A percentile compares a stretch with the other conserved stretches of the same genome.
Evolutionary conservation across 2,329 filamentous ascomycete species (phyloP).

Genomic region (Talaromyces albobiverticillius): DNA sequence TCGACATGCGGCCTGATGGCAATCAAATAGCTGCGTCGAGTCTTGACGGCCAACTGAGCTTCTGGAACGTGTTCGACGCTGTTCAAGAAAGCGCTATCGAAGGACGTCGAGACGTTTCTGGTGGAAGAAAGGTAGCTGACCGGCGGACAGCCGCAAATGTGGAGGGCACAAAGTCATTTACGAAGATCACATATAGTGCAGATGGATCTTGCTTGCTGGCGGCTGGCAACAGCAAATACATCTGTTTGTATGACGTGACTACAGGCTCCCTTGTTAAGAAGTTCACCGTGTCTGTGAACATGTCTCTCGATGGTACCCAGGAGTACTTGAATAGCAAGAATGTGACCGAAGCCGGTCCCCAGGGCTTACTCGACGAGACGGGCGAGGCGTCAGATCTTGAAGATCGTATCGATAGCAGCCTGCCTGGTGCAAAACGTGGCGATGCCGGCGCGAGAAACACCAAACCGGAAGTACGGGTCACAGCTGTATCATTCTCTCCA

Average conservation of each 20-base stretch:
- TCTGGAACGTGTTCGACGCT: constrained; percentile 89
- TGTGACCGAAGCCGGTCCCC: constrained; percentile 85
- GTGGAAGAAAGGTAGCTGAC: constrained; percentile 83
- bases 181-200: constrained; percentile 82
- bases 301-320: constrained; percentile 93
- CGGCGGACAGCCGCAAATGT: constrained; percentile 88
- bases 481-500: constrained; percentile 80
- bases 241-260: constrained; percentile 92
- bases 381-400: constrained; percentile 88
- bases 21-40: constrained; percentile 88
- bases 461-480: constrained; percentile 79
- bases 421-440: constrained; percentile 84
- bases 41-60: constrained; percentile 87
- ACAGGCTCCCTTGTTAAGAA: constrained; percentile 92
- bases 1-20: constrained; percentile 86
- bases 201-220: constrained; percentile 89
- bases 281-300: constrained; percentile 90
- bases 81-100: constrained; percentile 84
- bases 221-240: constrained; percentile 96
- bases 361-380: constrained; percentile 79
- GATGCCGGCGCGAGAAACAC: constrained; percentile 77
- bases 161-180: constrained; percentile 85
- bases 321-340: constrained; percentile 93
- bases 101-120: constrained; percentile 86
- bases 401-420: constrained; percentile 70